phyloP scores from a whole-genome alignment of 495 filamentous ascomycete species.

The Patellaria atrata region DNA sequence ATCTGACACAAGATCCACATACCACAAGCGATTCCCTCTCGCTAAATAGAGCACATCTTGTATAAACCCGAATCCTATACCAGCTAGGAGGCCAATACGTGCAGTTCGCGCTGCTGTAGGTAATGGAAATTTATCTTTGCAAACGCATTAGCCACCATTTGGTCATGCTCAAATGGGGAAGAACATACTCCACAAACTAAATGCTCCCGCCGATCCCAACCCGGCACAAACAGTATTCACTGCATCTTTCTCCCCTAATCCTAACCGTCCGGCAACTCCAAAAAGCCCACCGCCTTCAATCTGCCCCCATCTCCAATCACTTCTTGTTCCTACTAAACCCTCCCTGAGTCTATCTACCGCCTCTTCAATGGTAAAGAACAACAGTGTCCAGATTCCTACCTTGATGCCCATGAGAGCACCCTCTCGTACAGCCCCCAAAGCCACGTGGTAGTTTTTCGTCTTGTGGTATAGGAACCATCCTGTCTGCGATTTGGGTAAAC shows the following conservation, averaged over 20 bases:
- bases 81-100: slow-evolving; percentile 60
- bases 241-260: slow-evolving; percentile 55
- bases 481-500: slow-evolving; percentile 59
- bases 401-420: slow-evolving; percentile 62
- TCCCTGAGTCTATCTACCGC: slow-evolving; percentile 49
- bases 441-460: slow-evolving; percentile 79
- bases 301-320: slow-evolving; percentile 16
- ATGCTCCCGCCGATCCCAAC: slow-evolving; percentile 65
- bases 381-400: slow-evolving; percentile 47
- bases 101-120: slow-evolving; percentile 72
- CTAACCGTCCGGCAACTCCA: slow-evolving; percentile 11
- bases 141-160: slow-evolving; percentile 3
- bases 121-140: slow-evolving; percentile 62
- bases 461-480: slow-evolving; percentile 98
- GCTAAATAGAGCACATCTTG: slow-evolving; percentile 55
- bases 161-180: too few species aligned
- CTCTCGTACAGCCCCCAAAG: slow-evolving; percentile 59
- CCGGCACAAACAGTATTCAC: slow-evolving; percentile 66
- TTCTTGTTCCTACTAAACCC: too few species aligned
- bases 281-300: slow-evolving; percentile 16
- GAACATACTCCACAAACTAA: slow-evolving; percentile 73
- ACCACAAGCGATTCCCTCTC: slow-evolving; percentile 55
- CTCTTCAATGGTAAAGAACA: slow-evolving; percentile 68
- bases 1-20: too few species aligned
- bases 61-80: slow-evolving; percentile 63